These are phyloP conservation scores for Torulaspora delbrueckii DNA, from an alignment of 805 yeast species.

Conservation along the genomic window DNA sequence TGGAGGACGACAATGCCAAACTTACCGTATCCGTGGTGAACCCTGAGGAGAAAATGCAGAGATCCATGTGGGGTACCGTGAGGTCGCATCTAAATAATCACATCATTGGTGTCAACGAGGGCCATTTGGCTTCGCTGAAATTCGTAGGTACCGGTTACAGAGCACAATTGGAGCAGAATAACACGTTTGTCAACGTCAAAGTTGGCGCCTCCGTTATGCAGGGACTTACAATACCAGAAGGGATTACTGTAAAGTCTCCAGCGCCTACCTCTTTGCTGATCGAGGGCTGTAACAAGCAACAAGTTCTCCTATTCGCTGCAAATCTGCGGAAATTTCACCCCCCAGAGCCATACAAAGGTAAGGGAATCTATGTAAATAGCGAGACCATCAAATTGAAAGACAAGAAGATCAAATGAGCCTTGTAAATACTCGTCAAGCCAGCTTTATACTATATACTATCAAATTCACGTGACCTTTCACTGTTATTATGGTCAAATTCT, in stretches of 20 bases:
- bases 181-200: conserved; percentile 63
- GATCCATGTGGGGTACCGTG: conserved; percentile 92
- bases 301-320: conserved; percentile 84
- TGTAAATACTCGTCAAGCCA: background rate
- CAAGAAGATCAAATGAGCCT: conserved; percentile 75
- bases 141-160: conserved; percentile 97
- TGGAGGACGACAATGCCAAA: conserved; percentile 28
- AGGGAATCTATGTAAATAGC: conserved; percentile 87
- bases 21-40: conserved; percentile 55
- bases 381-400: conserved; percentile 89
- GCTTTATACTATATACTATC: conserved; percentile 3
- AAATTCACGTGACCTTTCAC: background rate
- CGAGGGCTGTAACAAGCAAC: conserved; percentile 85
- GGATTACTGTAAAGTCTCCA: conserved; percentile 69
- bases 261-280: conserved; percentile 79
- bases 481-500: background rate
- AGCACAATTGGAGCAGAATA: conserved; percentile 63
- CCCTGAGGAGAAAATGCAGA: conserved; percentile 58
- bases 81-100: conserved; percentile 74
- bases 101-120: conserved; percentile 85
- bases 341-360: conserved; percentile 98
- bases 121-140: conserved; percentile 80
- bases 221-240: conserved; percentile 70
- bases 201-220: conserved; percentile 85
- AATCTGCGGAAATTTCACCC: conserved; percentile 79